Base-by-base conservation (phyloP, 1,284 basidiomycete genomes). In the Trametes hirsuta region DNA sequence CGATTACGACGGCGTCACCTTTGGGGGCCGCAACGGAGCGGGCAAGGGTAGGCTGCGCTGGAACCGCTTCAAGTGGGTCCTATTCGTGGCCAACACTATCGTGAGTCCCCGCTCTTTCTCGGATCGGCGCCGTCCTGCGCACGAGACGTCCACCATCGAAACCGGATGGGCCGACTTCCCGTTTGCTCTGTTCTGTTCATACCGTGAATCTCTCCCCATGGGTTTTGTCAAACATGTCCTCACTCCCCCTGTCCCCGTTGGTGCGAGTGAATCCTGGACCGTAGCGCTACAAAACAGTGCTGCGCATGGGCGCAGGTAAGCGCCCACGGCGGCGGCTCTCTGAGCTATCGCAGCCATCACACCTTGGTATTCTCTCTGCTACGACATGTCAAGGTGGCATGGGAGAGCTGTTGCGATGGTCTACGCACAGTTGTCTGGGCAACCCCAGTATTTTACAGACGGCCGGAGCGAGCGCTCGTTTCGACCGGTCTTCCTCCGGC, bases 1-100 rank as follows among this genome's bases (percentile, higher is more conserved):
- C 59, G 80, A 81, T 66, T 77, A 78, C 60, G 81, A 84, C 55
- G 82, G 81, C 8, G 72, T 82, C 30, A 74, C 74, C 63, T 74
- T 76, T 49, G 69, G 67, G 36, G 72, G 69, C 56, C 75, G 74
- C 34, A 69, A 79, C 69, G 74, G 68, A n/a, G 74, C 74, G 37
- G 74, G 74, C 63, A 78, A 77, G 64, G 72, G 76, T 56, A 77
- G 77, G 63, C 71, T 84, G 24, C 74, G 82, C 39, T 87, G 85
- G 85, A 87, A 84, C 69, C 72, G 79, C 59, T 87, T 86, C 78
- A 87, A 87, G 67, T 85, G 84, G 83, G 71, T 75, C 11, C 73
- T 87, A 35, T 84, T 87, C 70, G 34, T 75, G 15, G 73, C 80
- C 47, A 86, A 85, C 69, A 69, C 75, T 34, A 62, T 84, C 39